Evolutionary conservation across 345 rosid species (phyloP).

Genomic region (Noccaea caerulescens): DNA sequence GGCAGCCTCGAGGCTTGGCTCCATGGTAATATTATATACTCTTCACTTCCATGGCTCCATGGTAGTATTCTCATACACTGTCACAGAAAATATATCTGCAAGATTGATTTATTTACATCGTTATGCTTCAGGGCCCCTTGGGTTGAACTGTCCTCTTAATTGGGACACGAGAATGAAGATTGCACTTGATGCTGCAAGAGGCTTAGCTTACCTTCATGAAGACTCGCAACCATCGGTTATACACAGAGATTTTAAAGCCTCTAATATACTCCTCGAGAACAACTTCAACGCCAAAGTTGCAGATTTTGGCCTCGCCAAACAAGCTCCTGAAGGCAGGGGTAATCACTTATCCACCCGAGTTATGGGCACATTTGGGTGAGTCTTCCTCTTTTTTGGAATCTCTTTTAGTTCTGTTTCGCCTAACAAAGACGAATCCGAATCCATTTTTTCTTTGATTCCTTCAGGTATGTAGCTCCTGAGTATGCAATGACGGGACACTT

Average conservation of each 20-base stretch:
- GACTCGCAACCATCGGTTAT: conserved; percentile 98
- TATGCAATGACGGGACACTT: conserved; percentile 99
- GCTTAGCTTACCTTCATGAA: conserved; percentile 94
- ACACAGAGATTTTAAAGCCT: conserved; percentile 98
- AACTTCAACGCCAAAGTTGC: conserved; percentile 97
- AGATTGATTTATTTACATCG: conserved; percentile 13
- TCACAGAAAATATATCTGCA: neutral
- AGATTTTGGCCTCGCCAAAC: conserved; percentile 98
- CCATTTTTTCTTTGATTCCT: conserved; percentile 26
- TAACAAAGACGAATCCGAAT: neutral
- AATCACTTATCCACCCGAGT: conserved; percentile 96
- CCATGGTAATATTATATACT: conserved; percentile 63
- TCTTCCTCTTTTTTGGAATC: conserved; percentile 19
- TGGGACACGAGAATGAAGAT: conserved; percentile 99
- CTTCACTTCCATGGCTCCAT: neutral
- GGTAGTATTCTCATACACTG: neutral
- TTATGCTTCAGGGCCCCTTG: conserved; percentile 75
- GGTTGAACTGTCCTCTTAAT: conserved; percentile 88
- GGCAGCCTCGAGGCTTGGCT: conserved; percentile 99
- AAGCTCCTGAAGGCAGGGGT: conserved; percentile 99
- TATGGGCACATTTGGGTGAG: conserved; percentile 99
- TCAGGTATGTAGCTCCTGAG: conserved; percentile 97
- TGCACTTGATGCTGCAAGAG: conserved; percentile 99
- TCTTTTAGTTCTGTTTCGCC: neutral
- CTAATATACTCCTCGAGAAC: conserved; percentile 94